Evolutionary conservation across 2,329 filamentous ascomycete species (phyloP).

Genomic region (Calonectria henricotiae): DNA sequence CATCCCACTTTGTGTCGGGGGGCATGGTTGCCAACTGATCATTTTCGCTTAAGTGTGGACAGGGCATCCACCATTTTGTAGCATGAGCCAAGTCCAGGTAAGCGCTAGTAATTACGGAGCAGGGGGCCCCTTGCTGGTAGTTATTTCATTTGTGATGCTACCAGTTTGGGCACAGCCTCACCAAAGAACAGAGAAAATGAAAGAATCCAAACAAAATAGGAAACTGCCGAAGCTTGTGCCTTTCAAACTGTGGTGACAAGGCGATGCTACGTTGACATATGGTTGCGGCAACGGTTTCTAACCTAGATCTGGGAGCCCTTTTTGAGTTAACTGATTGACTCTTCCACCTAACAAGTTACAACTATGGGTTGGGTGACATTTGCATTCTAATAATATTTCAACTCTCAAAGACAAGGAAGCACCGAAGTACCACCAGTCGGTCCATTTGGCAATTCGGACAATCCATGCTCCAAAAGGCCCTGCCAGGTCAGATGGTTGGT

Average conservation of each 20-base stretch:
- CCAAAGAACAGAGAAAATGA: neutral
- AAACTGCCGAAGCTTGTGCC: neutral
- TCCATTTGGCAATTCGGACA: neutral
- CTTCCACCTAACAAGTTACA: neutral
- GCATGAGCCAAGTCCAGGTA: neutral
- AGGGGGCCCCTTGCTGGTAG: neutral
- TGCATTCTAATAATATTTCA: neutral
- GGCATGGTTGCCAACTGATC: neutral
- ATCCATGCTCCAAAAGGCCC: neutral
- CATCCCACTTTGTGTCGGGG: neutral
- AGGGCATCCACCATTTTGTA: neutral
- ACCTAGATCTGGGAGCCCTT: neutral
- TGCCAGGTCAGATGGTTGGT: neutral
- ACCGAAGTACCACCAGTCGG: neutral
- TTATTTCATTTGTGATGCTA: neutral
- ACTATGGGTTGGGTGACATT: no score
- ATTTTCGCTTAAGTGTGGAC: neutral
- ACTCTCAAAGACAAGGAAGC: neutral
- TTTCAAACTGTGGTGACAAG: neutral
- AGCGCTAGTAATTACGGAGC: slow-evolving; percentile 14
- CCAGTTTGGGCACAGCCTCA: slow-evolving; percentile 3
- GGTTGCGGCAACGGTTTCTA: slow-evolving; percentile 6
- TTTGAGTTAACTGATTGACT: neutral
- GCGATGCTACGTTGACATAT: slow-evolving; percentile 5
- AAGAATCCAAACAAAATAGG: neutral